Percentiles rank a stretch among this genome's conserved stretches.
These are phyloP conservation scores for Yarrowia porcina DNA, from an alignment of 805 yeast genomes.

Conservation along the genomic window DNA sequence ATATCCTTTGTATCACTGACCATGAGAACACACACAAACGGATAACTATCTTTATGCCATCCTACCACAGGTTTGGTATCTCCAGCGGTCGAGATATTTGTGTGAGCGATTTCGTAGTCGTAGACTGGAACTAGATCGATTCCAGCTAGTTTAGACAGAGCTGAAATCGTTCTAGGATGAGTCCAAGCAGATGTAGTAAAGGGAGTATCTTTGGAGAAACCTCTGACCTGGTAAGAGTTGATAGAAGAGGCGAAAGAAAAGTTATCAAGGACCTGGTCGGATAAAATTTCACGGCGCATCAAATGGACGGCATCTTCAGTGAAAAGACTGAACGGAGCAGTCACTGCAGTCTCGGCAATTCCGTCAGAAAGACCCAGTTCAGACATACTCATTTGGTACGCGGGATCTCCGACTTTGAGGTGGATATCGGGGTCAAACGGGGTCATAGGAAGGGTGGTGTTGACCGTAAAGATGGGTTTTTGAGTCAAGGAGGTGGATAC, in stretches of 20 bases:
- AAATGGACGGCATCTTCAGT: constrained; percentile 1
- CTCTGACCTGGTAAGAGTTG: background rate
- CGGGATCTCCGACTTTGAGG: background rate
- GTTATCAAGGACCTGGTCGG: background rate
- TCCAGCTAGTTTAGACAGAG: background rate
- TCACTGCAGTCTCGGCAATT: background rate
- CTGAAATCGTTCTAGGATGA: background rate
- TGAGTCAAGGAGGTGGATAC: background rate
- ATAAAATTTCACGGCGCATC: constrained; percentile 2
- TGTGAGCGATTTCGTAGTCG: constrained; percentile 4
- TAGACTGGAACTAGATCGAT: background rate
- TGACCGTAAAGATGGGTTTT: background rate
- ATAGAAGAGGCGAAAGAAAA: background rate
- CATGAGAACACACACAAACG: constrained; percentile 64
- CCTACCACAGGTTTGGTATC: constrained; percentile 47
- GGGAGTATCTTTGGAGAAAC: background rate
- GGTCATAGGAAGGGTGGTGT: background rate
- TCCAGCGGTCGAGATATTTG: background rate
- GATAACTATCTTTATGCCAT: constrained; percentile 64
- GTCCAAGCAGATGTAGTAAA: constrained; percentile 7
- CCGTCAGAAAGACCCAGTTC: background rate
- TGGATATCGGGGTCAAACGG: background rate
- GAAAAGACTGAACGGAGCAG: constrained; percentile 3
- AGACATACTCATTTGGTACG: background rate
- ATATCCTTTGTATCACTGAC: constrained; percentile 52